Base-by-base conservation (phyloP, 352 stramenopile species). In the Thalassiosira delicatula region DNA sequence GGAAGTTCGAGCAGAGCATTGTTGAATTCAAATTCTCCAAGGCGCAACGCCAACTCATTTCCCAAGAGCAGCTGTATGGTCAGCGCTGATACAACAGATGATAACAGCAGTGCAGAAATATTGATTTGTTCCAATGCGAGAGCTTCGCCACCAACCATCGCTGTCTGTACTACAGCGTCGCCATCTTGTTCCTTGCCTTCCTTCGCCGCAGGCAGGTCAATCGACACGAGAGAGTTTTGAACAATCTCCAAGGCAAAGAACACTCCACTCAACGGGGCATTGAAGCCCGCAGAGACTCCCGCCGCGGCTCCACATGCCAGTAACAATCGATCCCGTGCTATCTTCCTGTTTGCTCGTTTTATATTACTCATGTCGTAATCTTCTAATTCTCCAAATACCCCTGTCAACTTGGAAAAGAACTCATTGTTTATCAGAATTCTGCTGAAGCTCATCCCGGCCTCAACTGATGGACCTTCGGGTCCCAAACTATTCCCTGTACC, bases 231-330 rank as follows among this genome's bases (percentile, higher is more conserved):
- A 0, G 76, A 70, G 42, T 70, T 70, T 73, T 92, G 90, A 9
- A 94, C 72, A 42, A 95, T 91, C 74, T 96, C 93, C 66, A 96
- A 79, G 0, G 92, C 88, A 84, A 95, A 96, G 75, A 96, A 95
- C 1, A 95, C 90, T 44, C 93, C 93, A 30, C 91, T 87, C 33
- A 96, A 85, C 17, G 93, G 93, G 60, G 93, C 93, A 82, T 95
- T 95, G 76, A 96, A 96, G 30, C 93, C 93, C 37, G 90, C 91
- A 35, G 88, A 85, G 1, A 96, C 93, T 42, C 93, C 93, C 12
- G 93, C 91, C 17, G 92, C 92, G n/a, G 90, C 91, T 33, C 93
- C 93, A 73, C 83, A 92, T 14, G 89, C 88, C 35, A 94, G 59
- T 21, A 95, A 85, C n/a, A 95, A 82, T 67, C 90, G 82, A 84